Conservation (phyloP, 805 yeast genomes). For the Wickerhamiella musiphila region DNA sequence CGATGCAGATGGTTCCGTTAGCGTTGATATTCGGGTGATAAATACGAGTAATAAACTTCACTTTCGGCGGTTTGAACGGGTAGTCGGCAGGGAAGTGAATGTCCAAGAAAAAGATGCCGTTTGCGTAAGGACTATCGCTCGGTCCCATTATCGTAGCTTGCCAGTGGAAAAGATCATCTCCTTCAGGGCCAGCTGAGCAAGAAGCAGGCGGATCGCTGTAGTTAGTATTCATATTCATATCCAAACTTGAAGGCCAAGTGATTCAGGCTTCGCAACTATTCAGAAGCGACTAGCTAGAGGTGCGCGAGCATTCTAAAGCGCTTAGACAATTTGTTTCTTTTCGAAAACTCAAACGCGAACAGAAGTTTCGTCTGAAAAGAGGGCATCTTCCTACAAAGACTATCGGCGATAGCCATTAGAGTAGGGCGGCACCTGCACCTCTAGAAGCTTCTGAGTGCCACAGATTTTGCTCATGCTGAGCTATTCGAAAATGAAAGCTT, state of each 20-base stretch:
- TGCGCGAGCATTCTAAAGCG: too few species aligned
- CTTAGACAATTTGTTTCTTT: too few species aligned
- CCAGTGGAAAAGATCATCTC: slow-evolving; percentile 97
- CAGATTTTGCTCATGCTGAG: too few species aligned
- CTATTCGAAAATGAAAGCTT: background rate
- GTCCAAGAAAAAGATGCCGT: slow-evolving; percentile 90
- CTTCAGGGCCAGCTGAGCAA: slow-evolving; percentile 97
- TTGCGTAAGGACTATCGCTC: slow-evolving; percentile 70
- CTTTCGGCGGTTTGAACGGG: slow-evolving; percentile 96
- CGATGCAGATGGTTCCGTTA: slow-evolving; percentile 90
- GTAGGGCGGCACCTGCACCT: too few species aligned
- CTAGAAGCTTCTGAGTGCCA: too few species aligned
- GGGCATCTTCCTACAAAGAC: too few species aligned
- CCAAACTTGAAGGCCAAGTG: too few species aligned
- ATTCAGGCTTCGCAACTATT: too few species aligned
- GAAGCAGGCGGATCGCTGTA: slow-evolving; percentile 94
- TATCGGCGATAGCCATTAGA: too few species aligned
- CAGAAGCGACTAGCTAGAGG: too few species aligned
- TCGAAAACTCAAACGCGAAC: too few species aligned
- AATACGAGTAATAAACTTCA: slow-evolving; percentile 81
- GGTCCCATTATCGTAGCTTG: slow-evolving; percentile 99
- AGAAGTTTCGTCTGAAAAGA: too few species aligned
- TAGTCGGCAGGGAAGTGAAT: slow-evolving; percentile 98
- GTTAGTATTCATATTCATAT: slow-evolving; percentile 12
- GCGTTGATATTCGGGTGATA: slow-evolving; percentile 96